Conservation (phyloP, 2,329 filamentous ascomycete species). For the Cordyceps cicadae region DNA sequence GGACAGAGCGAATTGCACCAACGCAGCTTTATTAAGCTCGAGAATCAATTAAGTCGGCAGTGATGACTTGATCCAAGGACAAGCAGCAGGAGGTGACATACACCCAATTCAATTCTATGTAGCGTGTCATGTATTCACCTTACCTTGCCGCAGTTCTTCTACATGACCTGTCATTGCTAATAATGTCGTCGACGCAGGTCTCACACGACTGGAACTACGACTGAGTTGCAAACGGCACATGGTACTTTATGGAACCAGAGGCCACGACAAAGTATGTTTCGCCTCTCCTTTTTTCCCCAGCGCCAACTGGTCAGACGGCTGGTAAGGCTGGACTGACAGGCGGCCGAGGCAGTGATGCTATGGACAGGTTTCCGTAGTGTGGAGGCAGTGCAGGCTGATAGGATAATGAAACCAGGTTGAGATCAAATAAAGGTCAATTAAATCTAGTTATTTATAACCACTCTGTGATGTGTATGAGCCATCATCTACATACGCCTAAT, state of each 20-base stretch:
- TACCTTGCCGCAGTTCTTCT: too few species aligned
- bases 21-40: not conserved
- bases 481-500: too few species aligned
- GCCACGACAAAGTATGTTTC: not conserved
- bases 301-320: not conserved
- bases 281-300: not conserved
- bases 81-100: not conserved
- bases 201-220: not conserved
- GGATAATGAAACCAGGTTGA: too few species aligned
- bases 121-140: too few species aligned
- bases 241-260: not conserved
- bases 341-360: not conserved
- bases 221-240: not conserved
- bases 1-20: not conserved
- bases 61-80: not conserved
- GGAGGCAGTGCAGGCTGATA: too few species aligned
- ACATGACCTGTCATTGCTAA: not conserved
- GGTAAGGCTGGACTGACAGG: not conserved
- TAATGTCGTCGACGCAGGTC: not conserved
- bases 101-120: not conserved
- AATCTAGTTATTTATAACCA: too few species aligned
- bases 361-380: too few species aligned
- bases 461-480: too few species aligned
- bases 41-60: not conserved
- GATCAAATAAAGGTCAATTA: too few species aligned